These are phyloP conservation scores for Diophrys sp. DNA, from an alignment of 73 alveolate species.

Conservation along the genomic window DNA sequence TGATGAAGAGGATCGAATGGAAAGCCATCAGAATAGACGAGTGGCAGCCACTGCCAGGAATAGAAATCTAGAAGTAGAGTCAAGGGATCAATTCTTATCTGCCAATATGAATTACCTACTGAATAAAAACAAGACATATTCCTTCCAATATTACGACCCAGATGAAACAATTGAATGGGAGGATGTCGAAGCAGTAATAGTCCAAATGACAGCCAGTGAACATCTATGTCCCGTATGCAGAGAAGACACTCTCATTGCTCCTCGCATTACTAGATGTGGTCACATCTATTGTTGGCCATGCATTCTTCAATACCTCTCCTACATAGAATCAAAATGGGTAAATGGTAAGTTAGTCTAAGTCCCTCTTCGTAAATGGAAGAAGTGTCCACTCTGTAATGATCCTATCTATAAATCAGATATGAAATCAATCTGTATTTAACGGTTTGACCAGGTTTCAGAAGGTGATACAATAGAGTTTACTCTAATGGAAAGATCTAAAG, in stretches of 20 bases:
- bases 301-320: conserved; percentile 46
- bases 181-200: conserved; percentile 8
- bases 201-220: conserved; percentile 17
- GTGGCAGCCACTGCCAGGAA: no score
- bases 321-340: conserved; percentile 3
- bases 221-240: conserved; percentile 84
- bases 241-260: conserved; percentile 72
- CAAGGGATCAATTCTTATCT: neutral
- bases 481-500: conserved; percentile 33
- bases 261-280: conserved; percentile 84
- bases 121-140: no score
- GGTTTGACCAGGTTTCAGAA: conserved; percentile 8
- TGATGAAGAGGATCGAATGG: no score
- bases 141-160: conserved; percentile 16
- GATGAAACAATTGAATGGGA: conserved; percentile 32
- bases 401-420: conserved; percentile 38
- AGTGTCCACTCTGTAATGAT: conserved; percentile 62
- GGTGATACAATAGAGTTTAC: conserved; percentile 21
- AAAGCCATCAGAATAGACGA: no score
- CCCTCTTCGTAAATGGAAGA: conserved; percentile 34
- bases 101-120: neutral
- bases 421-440: conserved; percentile 23
- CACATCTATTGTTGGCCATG: conserved; percentile 93
- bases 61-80: neutral
- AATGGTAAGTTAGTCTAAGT: neutral